phyloP scores from a whole-genome alignment of 78 protist species.

The Dictyostelium capitatum region DNA sequence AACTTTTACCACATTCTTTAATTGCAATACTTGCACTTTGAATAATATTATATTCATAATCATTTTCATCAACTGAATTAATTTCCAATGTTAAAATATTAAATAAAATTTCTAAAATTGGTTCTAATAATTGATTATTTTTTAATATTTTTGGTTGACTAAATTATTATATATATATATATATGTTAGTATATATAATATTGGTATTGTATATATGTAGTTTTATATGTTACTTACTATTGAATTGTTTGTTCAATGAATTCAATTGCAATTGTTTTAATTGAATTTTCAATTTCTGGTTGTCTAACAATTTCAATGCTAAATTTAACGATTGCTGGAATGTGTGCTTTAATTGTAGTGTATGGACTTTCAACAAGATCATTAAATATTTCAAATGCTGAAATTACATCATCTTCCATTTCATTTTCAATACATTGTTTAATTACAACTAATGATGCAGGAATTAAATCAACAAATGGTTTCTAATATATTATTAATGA shows the following conservation, averaged over 20 bases:
- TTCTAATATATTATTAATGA: neutral
- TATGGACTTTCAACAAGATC: conserved; percentile 76
- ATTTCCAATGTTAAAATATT: conserved; percentile 9
- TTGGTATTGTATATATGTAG: no score
- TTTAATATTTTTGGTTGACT: conserved; percentile 50
- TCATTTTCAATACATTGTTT: conserved; percentile 51
- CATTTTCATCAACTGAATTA: conserved; percentile 24
- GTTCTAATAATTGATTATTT: conserved; percentile 26
- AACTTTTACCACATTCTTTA: conserved; percentile 39
- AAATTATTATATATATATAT: no score
- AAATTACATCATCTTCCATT: conserved; percentile 64
- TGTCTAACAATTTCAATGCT: conserved; percentile 12
- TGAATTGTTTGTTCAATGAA: conserved; percentile 32
- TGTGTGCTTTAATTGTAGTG: neutral
- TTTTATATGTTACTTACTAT: conserved; percentile 14
- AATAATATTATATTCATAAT: conserved; percentile 29
- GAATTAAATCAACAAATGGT: conserved; percentile 49
- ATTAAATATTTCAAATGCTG: conserved; percentile 76
- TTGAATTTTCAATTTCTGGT: conserved; percentile 30
- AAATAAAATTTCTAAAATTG: conserved; percentile 17
- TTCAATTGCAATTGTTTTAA: conserved; percentile 55
- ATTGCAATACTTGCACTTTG: conserved; percentile 40
- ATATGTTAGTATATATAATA: no score
- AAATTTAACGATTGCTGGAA: conserved; percentile 33
- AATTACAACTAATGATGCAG: conserved; percentile 49